These are phyloP conservation scores for Marasmius sp. DNA, from an alignment of 1,284 basidiomycete genomes.

Conservation along the genomic window DNA sequence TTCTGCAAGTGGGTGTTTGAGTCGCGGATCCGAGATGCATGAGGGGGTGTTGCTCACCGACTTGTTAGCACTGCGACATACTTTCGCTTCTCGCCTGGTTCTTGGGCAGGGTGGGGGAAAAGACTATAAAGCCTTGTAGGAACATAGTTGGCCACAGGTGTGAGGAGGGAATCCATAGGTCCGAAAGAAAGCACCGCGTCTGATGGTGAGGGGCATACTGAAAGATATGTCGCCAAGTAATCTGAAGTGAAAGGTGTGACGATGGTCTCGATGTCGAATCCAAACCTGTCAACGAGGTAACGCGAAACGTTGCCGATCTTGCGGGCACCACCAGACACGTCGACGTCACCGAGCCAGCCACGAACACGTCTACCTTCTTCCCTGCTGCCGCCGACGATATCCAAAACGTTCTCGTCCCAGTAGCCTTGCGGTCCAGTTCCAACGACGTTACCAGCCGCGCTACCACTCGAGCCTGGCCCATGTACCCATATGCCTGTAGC, in stretches of 20 bases:
- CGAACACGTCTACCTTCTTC: constrained; percentile 70
- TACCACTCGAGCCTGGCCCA: constrained; percentile 17
- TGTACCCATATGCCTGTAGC: constrained; percentile 77
- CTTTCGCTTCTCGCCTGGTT: constrained; percentile 64
- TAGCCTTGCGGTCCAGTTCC: constrained; percentile 34
- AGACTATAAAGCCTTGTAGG: constrained; percentile 70
- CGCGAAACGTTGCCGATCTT: constrained; percentile 65
- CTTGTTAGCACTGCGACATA: constrained; percentile 70
- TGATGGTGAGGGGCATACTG: constrained; percentile 64
- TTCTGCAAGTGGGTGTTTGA: constrained; percentile 39
- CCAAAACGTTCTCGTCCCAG: constrained; percentile 78
- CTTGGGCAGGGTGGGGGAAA: constrained; percentile 77
- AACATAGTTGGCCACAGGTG: constrained; percentile 69
- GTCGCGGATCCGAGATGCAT: neutral
- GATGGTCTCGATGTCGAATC: constrained; percentile 77
- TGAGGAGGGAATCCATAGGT: constrained; percentile 73
- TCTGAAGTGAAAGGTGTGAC: constrained; percentile 76
- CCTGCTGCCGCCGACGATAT: constrained; percentile 70
- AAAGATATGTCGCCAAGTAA: constrained; percentile 72
- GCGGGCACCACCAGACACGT: constrained; percentile 54
- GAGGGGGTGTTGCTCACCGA: constrained; percentile 44
- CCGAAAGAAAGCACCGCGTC: constrained; percentile 76
- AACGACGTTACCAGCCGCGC: constrained; percentile 24
- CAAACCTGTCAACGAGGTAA: constrained; percentile 77
- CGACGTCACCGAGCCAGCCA: constrained; percentile 77